These are phyloP conservation scores for Ascomycota sp. DNA, from an alignment of 2,329 filamentous ascomycete genomes.

Conservation along the genomic window DNA sequence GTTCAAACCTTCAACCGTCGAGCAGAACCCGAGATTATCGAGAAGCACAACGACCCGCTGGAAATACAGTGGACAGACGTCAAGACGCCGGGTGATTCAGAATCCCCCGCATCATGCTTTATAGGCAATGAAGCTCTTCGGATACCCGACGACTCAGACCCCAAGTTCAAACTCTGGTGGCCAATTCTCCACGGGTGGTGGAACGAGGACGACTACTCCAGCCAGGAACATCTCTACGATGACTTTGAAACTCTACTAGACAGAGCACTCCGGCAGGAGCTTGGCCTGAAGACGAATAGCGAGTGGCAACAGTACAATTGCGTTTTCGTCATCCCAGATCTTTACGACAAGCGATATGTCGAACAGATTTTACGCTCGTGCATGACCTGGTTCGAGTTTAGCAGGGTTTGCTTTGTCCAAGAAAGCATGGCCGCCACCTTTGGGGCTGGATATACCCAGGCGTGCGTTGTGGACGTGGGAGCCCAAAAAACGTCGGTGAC, in stretches of 20 bases:
- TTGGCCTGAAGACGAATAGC: slow-evolving; percentile 54
- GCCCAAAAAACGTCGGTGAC: slow-evolving; percentile 94
- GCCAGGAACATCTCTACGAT: slow-evolving; percentile 57
- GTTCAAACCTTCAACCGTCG: slow-evolving; percentile 85
- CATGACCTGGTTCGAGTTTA: slow-evolving; percentile 76
- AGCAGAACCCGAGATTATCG: slow-evolving; percentile 64
- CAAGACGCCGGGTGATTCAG: slow-evolving; percentile 38
- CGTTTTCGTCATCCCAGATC: slow-evolving; percentile 87
- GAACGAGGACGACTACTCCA: slow-evolving; percentile 73
- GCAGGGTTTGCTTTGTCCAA: slow-evolving; percentile 77
- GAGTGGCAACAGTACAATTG: slow-evolving; percentile 83
- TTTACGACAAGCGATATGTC: slow-evolving; percentile 88
- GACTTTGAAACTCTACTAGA: slow-evolving; percentile 77
- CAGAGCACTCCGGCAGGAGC: slow-evolving; percentile 63
- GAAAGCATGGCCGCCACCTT: slow-evolving; percentile 89
- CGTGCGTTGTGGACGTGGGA: slow-evolving; percentile 87
- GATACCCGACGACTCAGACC: slow-evolving; percentile 71
- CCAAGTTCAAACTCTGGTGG: slow-evolving; percentile 83
- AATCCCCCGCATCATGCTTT: slow-evolving; percentile 40
- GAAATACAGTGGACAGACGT: slow-evolving; percentile 92
- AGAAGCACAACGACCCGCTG: slow-evolving; percentile 82
- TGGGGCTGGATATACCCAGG: slow-evolving; percentile 79
- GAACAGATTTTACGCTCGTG: slow-evolving; percentile 65
- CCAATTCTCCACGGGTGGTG: slow-evolving; percentile 69
- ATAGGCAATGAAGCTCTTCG: slow-evolving; percentile 64